Evolutionary conservation across 768 basidiomycete species (phyloP).

Genomic region (Auriscalpium vulgare): DNA sequence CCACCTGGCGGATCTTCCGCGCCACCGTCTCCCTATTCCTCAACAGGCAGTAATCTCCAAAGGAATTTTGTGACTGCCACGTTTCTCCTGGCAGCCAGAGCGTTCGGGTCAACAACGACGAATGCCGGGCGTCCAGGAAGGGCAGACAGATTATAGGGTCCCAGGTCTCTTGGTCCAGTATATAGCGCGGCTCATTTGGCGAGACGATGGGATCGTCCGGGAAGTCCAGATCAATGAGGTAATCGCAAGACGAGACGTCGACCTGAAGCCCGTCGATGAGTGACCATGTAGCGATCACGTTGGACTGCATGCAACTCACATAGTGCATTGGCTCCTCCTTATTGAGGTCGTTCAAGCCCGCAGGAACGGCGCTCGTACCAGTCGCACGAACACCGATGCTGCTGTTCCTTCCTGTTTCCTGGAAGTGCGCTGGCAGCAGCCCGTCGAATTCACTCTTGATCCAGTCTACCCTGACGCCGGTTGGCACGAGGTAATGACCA

Average conservation of each 20-base stretch:
- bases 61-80: slow-evolving; percentile 67
- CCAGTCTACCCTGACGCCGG: slow-evolving; percentile 76
- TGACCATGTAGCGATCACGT: neutral
- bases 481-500: slow-evolving; percentile 81
- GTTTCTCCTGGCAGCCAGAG: slow-evolving; percentile 71
- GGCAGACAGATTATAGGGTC: slow-evolving; percentile 72
- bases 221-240: slow-evolving; percentile 86
- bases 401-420: slow-evolving; percentile 23
- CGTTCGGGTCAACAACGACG: slow-evolving; percentile 61
- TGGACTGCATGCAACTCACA: slow-evolving; percentile 39
- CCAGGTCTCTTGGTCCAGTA: slow-evolving; percentile 59
- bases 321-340: slow-evolving; percentile 69
- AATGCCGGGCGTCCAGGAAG: slow-evolving; percentile 79
- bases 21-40: slow-evolving; percentile 42
- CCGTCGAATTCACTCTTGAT: slow-evolving; percentile 90
- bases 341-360: slow-evolving; percentile 83
- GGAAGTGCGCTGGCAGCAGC: slow-evolving; percentile 80
- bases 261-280: slow-evolving; percentile 37
- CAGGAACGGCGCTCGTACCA: slow-evolving; percentile 53
- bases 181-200: slow-evolving; percentile 73
- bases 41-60: slow-evolving; percentile 88
- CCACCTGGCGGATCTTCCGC: slow-evolving; percentile 17
- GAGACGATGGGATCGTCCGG: slow-evolving; percentile 55
- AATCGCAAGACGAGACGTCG: slow-evolving; percentile 68
- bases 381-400: slow-evolving; percentile 45